Conservation (phyloP, 2,329 filamentous ascomycete species). For the Colletotrichum acutatum region DNA sequence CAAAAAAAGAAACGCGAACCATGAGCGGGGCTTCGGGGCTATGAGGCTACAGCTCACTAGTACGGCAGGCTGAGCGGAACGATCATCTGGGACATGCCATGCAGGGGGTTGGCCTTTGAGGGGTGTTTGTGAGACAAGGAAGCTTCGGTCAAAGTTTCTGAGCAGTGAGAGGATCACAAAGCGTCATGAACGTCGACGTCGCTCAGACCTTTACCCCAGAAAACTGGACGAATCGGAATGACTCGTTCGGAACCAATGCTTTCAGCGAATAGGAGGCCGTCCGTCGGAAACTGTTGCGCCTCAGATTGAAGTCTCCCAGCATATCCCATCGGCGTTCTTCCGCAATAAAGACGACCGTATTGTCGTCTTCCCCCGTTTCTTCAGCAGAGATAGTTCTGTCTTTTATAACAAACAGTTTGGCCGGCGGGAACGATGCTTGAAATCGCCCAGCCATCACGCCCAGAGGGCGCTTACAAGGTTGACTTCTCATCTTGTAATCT, state of each 20-base stretch:
- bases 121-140: background rate
- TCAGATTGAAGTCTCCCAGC: background rate
- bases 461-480: background rate
- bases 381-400: background rate
- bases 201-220: background rate
- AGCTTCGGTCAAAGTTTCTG: background rate
- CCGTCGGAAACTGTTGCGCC: background rate
- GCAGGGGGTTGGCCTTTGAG: background rate
- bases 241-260: background rate
- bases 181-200: background rate
- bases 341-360: background rate
- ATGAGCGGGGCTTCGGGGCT: slow-evolving; percentile 2
- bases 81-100: background rate
- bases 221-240: background rate
- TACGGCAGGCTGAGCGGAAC: too few species aligned
- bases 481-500: background rate
- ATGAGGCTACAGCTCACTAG: background rate
- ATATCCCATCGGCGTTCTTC: background rate
- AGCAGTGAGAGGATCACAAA: background rate
- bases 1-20: background rate
- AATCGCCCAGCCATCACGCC: background rate
- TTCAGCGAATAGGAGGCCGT: background rate
- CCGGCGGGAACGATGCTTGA: background rate
- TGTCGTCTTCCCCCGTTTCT: background rate
- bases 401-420: background rate